A percentile compares a stretch with the other conserved stretches of the same genome.
Conservation (phyloP, 2,329 filamentous ascomycete genomes). For the Lasiodiplodia sp. region DNA sequence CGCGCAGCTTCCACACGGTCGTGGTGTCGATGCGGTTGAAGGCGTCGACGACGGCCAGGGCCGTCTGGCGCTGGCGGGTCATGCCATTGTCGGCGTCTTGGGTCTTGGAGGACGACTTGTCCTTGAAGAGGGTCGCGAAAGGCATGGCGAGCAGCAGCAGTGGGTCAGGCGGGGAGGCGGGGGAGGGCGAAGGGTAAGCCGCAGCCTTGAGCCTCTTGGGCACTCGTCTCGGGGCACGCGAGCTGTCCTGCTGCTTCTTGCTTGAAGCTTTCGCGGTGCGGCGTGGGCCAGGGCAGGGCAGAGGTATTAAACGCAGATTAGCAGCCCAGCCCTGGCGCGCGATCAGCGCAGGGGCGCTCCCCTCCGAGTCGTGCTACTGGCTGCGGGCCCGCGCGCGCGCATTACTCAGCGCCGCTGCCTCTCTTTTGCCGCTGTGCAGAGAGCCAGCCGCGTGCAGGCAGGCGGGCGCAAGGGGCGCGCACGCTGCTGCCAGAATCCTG, state of each 20-base stretch:
- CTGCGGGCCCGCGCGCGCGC: neutral
- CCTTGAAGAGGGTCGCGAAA: neutral
- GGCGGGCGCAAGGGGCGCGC: neutral
- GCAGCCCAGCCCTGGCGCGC: slow-evolving; percentile 8
- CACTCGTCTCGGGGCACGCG: neutral
- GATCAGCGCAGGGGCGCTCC: slow-evolving; percentile 14
- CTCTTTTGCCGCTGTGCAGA: neutral
- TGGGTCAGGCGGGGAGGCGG: neutral
- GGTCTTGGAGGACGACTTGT: slow-evolving; percentile 2
- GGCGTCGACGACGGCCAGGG: slow-evolving; percentile 29
- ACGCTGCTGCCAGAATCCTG: neutral
- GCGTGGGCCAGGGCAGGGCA: slow-evolving; percentile 20
- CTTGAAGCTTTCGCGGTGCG: neutral
- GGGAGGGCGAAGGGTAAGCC: neutral
- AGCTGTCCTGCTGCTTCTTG: neutral
- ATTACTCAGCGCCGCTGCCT: neutral
- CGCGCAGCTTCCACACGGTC: slow-evolving; percentile 22
- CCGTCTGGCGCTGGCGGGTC: slow-evolving; percentile 39
- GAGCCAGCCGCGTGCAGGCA: neutral
- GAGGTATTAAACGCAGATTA: slow-evolving; percentile 26
- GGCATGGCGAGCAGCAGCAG: neutral
- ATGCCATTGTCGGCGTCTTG: slow-evolving; percentile 8
- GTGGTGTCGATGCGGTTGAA: slow-evolving; percentile 28
- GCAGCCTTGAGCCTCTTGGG: too few species aligned
- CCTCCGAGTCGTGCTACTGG: slow-evolving; percentile 17